Evolutionary conservation across 169 alveolate genomes (phyloP), one percentile per base, ranked within the genome.

Genomic region (Cryptosporidium baileyi): DNA sequence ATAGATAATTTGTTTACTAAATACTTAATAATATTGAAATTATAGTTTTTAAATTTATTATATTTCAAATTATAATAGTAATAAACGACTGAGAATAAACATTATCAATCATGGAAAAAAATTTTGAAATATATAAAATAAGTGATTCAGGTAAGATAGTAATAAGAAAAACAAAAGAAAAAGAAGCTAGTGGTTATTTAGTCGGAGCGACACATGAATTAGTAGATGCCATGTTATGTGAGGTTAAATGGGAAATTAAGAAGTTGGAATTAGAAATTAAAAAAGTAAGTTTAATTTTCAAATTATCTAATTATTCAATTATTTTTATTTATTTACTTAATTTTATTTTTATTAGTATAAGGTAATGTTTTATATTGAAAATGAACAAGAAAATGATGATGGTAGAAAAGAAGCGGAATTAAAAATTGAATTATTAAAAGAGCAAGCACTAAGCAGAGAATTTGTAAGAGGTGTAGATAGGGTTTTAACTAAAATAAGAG

Each of bases 211-310:
- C 49, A 15, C 40, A 49, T n/a, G 81, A 63, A 38, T 49, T 63
- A 24, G 81, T 63, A 1, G 81, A 63, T n/a, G 61, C 62, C 19
- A 45, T 63, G 81, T 19, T 63, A 4, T 63, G 49, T 49, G 81
- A 63, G 26, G 60, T 63, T 6, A 63, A 63, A 19, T 63, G 81
- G 81, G 81, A 63, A 38, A 41, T 63, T 6, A 63, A 49, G 44
- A 63, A 49, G 43, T 34, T 63, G n/a, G 81, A 63, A 43, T 49
- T 63, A 15, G 81, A 63, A 15, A 63, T 63, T 24, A 63, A 63
- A 49, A 63, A 63, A 61, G 81, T 63, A 63, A 24, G 81, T 63
- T 63, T 43, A 22, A 57, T 24, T 17, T 57, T 11, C 19, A 52
- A 17, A 22, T 0, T 24, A 13, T 30, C 24, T 8, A 41, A 47